Conservation (phyloP, 2,329 filamentous ascomycete genomes). For the Fusarium sp. region DNA sequence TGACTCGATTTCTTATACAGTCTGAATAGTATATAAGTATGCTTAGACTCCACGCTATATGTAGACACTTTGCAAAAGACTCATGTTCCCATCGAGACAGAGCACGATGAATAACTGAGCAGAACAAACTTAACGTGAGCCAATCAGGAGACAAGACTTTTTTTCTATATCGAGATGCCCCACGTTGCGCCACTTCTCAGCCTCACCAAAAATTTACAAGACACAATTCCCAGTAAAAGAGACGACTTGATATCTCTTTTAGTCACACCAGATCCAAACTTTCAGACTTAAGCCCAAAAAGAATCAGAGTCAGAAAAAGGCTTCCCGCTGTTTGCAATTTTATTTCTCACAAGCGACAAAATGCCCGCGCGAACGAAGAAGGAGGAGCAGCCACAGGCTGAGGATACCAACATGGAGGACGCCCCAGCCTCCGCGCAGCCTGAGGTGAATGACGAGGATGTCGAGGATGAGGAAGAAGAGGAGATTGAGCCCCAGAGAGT, state of each 20-base stretch:
- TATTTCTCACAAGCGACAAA: conserved; percentile 5
- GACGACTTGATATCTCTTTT: conserved; percentile 8
- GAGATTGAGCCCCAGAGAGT: conserved; percentile 67
- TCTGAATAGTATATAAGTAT: background rate
- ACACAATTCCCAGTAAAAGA: conserved; percentile 11
- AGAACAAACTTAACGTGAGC: background rate
- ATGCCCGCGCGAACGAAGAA: conserved; percentile 57
- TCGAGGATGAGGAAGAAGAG: conserved; percentile 55
- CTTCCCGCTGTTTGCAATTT: background rate
- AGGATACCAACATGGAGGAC: conserved; percentile 59
- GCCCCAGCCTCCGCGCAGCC: conserved; percentile 53
- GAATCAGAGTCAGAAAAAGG: background rate
- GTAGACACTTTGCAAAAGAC: background rate
- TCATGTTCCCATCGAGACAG: background rate
- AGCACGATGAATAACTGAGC: background rate
- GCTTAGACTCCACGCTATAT: background rate
- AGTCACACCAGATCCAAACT: conserved; percentile 1
- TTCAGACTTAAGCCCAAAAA: background rate
- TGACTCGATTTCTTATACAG: no score
- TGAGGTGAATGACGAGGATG: conserved; percentile 49
- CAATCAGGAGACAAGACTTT: conserved; percentile 8
- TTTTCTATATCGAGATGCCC: background rate
- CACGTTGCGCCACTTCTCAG: conserved; percentile 30
- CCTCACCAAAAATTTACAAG: conserved; percentile 36
- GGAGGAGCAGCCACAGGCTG: conserved; percentile 42